phyloP scores from a whole-genome alignment of 768 basidiomycete species.

The Rhodotorula graminis region DNA sequence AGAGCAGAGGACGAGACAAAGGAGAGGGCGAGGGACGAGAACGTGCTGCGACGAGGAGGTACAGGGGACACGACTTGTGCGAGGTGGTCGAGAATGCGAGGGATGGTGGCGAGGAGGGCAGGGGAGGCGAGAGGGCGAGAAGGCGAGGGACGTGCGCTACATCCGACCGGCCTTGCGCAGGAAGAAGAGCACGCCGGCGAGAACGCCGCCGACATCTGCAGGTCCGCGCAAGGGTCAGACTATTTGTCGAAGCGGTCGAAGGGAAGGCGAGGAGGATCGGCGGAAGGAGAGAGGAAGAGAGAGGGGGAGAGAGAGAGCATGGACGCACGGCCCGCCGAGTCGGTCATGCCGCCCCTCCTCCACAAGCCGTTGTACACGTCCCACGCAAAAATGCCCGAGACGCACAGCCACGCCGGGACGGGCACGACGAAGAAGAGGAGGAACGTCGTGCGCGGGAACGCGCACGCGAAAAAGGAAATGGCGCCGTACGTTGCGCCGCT shows the following conservation, averaged over 20 bases:
- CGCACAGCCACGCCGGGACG: slow-evolving; percentile 68
- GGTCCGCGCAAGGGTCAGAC: background rate
- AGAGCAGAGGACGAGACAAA: no score
- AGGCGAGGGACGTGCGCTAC: background rate
- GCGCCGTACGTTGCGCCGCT: slow-evolving; percentile 67
- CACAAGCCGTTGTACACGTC: slow-evolving; percentile 53
- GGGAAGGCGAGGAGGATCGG: no score
- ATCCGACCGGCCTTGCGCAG: slow-evolving; percentile 26
- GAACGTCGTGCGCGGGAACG: slow-evolving; percentile 63
- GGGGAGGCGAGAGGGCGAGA: no score
- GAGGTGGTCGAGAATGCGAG: no score
- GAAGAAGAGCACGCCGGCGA: slow-evolving; percentile 31
- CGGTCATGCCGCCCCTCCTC: slow-evolving; percentile 22
- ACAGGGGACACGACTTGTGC: no score
- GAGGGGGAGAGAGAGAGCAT: background rate
- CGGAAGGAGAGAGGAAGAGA: no score
- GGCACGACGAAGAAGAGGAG: slow-evolving; percentile 63
- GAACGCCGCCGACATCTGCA: slow-evolving; percentile 28
- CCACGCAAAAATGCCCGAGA: slow-evolving; percentile 62
- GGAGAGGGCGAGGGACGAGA: background rate
- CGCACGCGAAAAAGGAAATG: slow-evolving; percentile 67
- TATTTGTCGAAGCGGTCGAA: no score
- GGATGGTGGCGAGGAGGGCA: no score
- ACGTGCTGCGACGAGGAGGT: no score
- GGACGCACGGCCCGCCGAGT: slow-evolving; percentile 29